Evolutionary conservation across 208 protist species (phyloP).

Genomic region (Acanthamoeba royreba): DNA sequence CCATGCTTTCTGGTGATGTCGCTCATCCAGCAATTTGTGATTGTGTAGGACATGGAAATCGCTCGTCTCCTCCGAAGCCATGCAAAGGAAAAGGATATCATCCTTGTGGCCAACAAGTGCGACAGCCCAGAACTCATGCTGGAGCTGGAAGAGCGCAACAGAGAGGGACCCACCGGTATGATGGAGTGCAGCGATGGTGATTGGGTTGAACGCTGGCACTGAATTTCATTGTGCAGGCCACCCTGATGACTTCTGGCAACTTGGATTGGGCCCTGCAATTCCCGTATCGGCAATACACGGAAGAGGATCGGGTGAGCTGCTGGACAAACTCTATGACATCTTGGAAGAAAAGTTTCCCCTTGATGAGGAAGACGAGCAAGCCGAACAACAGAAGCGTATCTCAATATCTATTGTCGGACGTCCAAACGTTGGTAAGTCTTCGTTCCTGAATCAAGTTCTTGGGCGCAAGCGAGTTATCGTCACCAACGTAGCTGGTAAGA

Average conservation of each 20-base stretch:
- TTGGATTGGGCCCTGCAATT: not conserved
- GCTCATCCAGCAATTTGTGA: not conserved
- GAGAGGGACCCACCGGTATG: not conserved
- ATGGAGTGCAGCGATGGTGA: no score
- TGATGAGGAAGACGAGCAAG: not conserved
- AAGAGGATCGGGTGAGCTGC: not conserved
- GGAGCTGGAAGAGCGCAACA: not conserved
- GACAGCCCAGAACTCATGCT: not conserved
- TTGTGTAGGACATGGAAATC: not conserved
- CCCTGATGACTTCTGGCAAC: not conserved
- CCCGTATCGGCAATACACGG: constrained; percentile 13
- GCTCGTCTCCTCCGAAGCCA: not conserved
- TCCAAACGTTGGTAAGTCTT: constrained; percentile 32
- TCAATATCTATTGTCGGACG: constrained; percentile 7
- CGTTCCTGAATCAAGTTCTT: constrained; percentile 22
- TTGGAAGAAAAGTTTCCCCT: not conserved
- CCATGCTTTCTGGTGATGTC: not conserved
- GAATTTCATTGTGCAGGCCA: not conserved
- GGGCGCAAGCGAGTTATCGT: constrained; percentile 15
- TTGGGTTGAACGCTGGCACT: no score
- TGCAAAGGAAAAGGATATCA: not conserved
- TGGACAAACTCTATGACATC: not conserved
- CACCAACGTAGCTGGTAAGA: not conserved
- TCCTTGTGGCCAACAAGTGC: constrained; percentile 21
- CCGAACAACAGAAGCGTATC: not conserved